Conservation (phyloP, 257 asterid genomes). For the Gentiana dahurica region DNA sequence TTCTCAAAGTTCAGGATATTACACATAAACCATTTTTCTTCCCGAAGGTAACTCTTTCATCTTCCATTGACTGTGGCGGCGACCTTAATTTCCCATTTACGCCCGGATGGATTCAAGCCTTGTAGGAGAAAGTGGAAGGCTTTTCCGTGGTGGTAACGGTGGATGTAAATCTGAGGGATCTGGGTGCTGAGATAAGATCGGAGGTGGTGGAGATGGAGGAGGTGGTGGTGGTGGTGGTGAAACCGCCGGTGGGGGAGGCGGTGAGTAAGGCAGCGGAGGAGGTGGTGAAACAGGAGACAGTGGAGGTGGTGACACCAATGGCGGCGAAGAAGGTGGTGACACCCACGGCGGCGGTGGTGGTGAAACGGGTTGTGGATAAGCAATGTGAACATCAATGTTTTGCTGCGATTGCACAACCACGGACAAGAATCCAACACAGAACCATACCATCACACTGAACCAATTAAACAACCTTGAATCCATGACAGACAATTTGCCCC, state of each 20-base stretch:
- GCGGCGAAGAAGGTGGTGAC: conserved; percentile 14
- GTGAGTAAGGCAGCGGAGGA: conserved; percentile 2
- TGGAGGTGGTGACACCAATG: not conserved
- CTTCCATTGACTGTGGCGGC: not conserved
- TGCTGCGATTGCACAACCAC: conserved; percentile 35
- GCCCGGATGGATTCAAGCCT: not conserved
- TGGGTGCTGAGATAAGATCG: not conserved
- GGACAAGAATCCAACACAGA: conserved; percentile 20
- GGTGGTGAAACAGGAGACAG: conserved; percentile 17
- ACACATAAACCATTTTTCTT: conserved; percentile 23
- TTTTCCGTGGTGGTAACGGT: not conserved
- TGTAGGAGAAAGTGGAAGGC: conserved; percentile 6
- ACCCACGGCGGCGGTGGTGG: conserved; percentile 20
- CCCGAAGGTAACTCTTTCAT: conserved; percentile 18
- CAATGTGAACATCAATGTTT: conserved; percentile 11
- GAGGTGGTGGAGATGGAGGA: conserved; percentile 10
- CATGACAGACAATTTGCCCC: conserved; percentile 24
- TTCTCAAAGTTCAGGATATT: no score
- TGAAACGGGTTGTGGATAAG: not conserved
- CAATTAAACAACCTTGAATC: conserved; percentile 36
- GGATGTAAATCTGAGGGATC: no score
- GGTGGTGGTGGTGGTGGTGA: conserved; percentile 14
- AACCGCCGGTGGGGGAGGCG: not conserved
- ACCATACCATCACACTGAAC: conserved; percentile 12
- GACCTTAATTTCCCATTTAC: conserved; percentile 1